Conservation (phyloP, 129 eudicot species). For the Flaveria trinervia region DNA sequence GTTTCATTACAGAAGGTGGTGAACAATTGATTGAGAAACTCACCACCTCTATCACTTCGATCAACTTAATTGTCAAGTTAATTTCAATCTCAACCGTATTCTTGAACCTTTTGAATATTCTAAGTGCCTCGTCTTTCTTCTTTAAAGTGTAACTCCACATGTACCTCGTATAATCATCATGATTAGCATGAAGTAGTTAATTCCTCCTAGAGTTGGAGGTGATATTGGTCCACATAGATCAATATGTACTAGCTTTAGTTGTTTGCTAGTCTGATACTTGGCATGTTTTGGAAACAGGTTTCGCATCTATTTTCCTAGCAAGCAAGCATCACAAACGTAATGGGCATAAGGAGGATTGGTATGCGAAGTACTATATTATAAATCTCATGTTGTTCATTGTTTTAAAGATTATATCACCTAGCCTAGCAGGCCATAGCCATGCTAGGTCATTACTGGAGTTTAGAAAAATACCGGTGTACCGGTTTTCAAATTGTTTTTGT, state of each 20-base stretch:
- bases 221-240: background rate
- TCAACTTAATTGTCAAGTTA: background rate
- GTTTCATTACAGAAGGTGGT: background rate
- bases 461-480: too few species aligned
- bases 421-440: too few species aligned
- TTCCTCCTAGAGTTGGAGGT: background rate
- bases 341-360: background rate
- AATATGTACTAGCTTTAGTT: background rate
- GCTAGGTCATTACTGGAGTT: too few species aligned
- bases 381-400: background rate
- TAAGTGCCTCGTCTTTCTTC: background rate
- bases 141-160: background rate
- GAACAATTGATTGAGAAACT: background rate
- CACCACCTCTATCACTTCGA: background rate
- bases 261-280: background rate
- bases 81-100: background rate
- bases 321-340: background rate
- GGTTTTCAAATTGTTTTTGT: too few species aligned
- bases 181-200: background rate
- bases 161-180: background rate
- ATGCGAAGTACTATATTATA: background rate
- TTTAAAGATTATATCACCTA: too few species aligned
- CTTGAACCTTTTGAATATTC: background rate
- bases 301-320: background rate
- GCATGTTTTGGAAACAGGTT: background rate